Evolutionary conservation across 345 rosid genomes (phyloP), one percentile per base, ranked within the genome.

Genomic region (Eucalyptus sp.): DNA sequence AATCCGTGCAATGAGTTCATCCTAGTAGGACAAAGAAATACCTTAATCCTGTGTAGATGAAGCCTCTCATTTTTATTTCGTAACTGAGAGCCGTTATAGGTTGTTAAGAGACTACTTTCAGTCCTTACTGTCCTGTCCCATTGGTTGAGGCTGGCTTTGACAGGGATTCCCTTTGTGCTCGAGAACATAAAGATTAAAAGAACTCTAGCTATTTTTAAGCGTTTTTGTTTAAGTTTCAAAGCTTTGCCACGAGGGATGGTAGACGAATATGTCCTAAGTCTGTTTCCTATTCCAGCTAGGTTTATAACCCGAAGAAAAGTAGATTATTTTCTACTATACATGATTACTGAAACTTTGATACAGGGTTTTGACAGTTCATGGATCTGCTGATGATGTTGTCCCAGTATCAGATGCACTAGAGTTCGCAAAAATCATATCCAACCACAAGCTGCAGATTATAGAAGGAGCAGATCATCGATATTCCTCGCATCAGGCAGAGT

Each of bases 281-380:
- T 31, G 83, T 37, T 18, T 71, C 46, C 22, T 37, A 71, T 37
- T 71, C 83, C 46, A 4, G 83, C 46, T 71, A 18, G 46, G 46
- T 37, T 71, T 71, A 37, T 71, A 71, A 71, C 46, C 56, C 8
- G 56, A 68, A 68, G 18, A 33, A 18, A 37, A 18, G 17, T 8
- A 71, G 46, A 20, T 76, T 68, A 68, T 68, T 18, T 76, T 76
- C 81, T 37, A 10, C 48, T 20, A 20, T 71, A 6, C 3, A 1
- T 76, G 83, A 76, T 76, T 37, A 20, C 83, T 37, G 83, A 76
- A 76, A 37, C 46, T 37, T 37, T 56, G 62, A 20, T 86, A 41
- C 92, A 96, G 98, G 93, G 96, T 96, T 54, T 88, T 96, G 93
- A 96, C 97, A 25, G 93, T 97, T 88, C 99, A 97, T 84, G 99